Evolutionary conservation across 1,284 basidiomycete species (phyloP), one percentile per base, ranked within the genome.

Genomic region (Rhodotorula sp.): DNA sequence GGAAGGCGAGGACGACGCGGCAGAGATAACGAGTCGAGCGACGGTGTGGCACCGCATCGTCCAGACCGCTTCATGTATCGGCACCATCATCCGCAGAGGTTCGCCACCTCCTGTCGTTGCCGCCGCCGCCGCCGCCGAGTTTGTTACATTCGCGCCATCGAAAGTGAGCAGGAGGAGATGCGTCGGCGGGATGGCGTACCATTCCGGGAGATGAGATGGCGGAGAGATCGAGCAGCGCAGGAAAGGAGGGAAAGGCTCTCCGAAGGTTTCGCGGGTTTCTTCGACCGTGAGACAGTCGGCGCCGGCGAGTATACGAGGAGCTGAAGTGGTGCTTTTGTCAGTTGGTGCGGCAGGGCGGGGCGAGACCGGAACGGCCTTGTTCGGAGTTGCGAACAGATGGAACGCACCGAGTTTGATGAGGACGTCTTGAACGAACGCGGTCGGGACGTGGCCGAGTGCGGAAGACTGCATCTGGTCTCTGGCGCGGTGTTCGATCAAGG

Each of bases 281-380:
- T 65, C n/a, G 48, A 64, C 62, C 2, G 22, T 33, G 20, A 64
- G 22, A 49, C 59, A n/a, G 22, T 67, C 57, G 49, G n/a, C 44
- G 0, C 69, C 69, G 33, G 62, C 45, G 29, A 71, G 49, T 2
- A 71, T 30, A 8, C 66, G 66, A 14, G 69, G 69, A 1, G 62
- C 69, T 71, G 60, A 18, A 55, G 10, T 5, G 29, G 4, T 1
- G 10, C 48, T 20, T 8, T n/a, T 0, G 33, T n/a, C 5, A n/a
- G 18, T 33, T 0, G n/a, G n/a, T n/a, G n/a, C n/a, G n/a, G n/a
- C n/a, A 0, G 17, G 15, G 5, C 33, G 15, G 6, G 14, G n/a
- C 15, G 15, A 29, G 10, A 20, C 10, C 2, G 18, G 22, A 37
- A 4, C 22, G 2, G 6, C 29, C 8, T 7, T 24, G 29, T 6